Evolutionary conservation across 371 early-diverging fungal species (phyloP).

Genomic region (Nematocida ausubeli): DNA sequence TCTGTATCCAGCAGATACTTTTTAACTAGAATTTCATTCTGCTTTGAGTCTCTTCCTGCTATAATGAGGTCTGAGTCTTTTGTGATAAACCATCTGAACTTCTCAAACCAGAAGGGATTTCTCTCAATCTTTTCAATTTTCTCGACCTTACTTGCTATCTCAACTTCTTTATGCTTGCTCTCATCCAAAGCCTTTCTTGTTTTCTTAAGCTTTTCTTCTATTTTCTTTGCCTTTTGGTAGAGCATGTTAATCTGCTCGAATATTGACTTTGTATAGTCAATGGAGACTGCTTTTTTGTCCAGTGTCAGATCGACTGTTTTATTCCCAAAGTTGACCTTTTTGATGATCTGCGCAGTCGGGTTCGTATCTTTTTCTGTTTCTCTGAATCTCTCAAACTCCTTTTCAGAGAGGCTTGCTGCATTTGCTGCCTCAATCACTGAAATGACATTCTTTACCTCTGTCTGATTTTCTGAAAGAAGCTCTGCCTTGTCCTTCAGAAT

Average conservation of each 20-base stretch:
- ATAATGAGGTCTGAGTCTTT: conserved; percentile 82
- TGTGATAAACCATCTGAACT: conserved; percentile 91
- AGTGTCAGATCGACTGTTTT: conserved; percentile 56
- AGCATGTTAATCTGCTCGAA: conserved; percentile 56
- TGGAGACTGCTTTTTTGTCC: conserved; percentile 8
- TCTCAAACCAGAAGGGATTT: conserved; percentile 96
- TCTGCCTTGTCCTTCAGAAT: conserved; percentile 55
- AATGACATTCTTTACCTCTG: conserved; percentile 50
- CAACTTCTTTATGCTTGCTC: conserved; percentile 5
- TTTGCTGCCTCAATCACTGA: conserved; percentile 53
- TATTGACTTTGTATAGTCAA: conserved; percentile 27
- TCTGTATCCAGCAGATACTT: conserved; percentile 73
- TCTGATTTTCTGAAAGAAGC: conserved; percentile 56
- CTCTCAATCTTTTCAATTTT: conserved; percentile 68
- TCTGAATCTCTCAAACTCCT: conserved; percentile 65
- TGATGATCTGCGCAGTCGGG: conserved; percentile 53
- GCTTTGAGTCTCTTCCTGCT: conserved; percentile 88
- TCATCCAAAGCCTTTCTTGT: conserved; percentile 48
- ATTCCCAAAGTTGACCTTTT: conserved; percentile 61
- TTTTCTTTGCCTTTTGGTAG: conserved; percentile 64
- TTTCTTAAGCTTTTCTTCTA: conserved; percentile 64
- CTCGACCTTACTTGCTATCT: conserved; percentile 27
- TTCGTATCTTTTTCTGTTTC: conserved; percentile 61
- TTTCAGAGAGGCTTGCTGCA: conserved; percentile 64
- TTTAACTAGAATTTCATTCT: conserved; percentile 87